Conservation (phyloP, 805 yeast species). For the Sugiyamaella marilandica region DNA sequence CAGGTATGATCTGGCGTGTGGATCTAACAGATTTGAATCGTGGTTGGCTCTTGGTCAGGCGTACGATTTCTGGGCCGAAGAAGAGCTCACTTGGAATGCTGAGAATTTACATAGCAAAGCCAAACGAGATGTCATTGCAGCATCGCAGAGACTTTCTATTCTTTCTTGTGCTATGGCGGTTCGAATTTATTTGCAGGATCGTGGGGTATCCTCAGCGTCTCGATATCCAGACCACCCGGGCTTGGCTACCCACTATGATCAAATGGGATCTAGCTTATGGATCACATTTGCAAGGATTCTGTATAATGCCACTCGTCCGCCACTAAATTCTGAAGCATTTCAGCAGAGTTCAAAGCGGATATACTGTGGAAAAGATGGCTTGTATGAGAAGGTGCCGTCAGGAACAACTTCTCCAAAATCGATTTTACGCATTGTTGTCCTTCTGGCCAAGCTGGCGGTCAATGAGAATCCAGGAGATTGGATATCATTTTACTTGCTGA, state of each 20-base stretch:
- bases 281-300: constrained; percentile 52
- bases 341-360: constrained; percentile 45
- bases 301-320: constrained; percentile 34
- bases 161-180: constrained; percentile 73
- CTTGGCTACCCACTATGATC: constrained; percentile 26
- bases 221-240: constrained; percentile 5
- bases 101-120: constrained; percentile 68
- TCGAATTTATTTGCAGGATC: constrained; percentile 34
- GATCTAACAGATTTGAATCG: constrained; percentile 67
- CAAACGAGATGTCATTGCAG: constrained; percentile 55
- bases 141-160: constrained; percentile 62
- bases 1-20: constrained; percentile 60
- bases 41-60: constrained; percentile 85
- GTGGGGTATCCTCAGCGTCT: not conserved
- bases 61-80: constrained; percentile 74
- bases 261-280: constrained; percentile 45
- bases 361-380: constrained; percentile 28
- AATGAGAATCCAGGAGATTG: constrained; percentile 47
- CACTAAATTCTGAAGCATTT: constrained; percentile 46
- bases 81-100: constrained; percentile 87
- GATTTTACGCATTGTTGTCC: constrained; percentile 38
- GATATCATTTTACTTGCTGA: constrained; percentile 53
- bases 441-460: constrained; percentile 46
- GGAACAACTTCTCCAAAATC: constrained; percentile 8
- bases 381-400: constrained; percentile 18